Conservation (phyloP, 2,329 filamentous ascomycete genomes). For the Exophiala xenobiotica region DNA sequence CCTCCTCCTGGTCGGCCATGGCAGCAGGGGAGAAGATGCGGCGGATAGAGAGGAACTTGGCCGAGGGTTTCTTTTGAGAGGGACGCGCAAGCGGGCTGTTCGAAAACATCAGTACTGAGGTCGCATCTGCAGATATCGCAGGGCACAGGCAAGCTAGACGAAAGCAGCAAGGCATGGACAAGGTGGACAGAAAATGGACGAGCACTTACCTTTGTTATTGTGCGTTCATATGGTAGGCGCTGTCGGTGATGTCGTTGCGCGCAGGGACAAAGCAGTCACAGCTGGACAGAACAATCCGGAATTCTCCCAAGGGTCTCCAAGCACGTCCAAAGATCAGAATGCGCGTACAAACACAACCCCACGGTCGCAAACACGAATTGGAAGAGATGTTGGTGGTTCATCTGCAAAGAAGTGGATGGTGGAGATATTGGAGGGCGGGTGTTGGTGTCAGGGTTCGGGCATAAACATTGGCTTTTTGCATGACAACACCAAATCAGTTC, state of each 20-base stretch:
- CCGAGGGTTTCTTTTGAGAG: constrained; percentile 12
- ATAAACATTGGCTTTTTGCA: constrained; percentile 9
- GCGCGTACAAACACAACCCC: neutral
- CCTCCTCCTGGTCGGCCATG: constrained; percentile 45
- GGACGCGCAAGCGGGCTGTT: constrained; percentile 23
- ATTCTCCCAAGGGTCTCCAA: neutral
- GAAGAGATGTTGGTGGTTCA: neutral
- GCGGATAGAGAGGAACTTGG: constrained; percentile 14
- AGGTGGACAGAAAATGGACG: neutral
- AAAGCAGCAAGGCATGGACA: neutral
- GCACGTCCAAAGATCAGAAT: neutral
- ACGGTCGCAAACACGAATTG: neutral
- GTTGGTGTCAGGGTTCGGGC: neutral
- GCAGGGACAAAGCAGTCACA: neutral
- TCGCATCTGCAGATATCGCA: neutral
- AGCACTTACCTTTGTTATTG: neutral
- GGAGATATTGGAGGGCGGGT: neutral
- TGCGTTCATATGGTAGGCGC: constrained; percentile 3
- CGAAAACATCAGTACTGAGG: constrained; percentile 25
- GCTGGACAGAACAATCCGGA: neutral
- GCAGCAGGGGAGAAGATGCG: constrained; percentile 30
- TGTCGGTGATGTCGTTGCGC: neutral
- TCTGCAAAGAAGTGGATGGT: neutral
- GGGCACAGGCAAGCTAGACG: neutral
- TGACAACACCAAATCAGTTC: constrained; percentile 4